Base-by-base conservation (phyloP, 1,284 basidiomycete genomes). In the Austroboletus novae-zelandiae region DNA sequence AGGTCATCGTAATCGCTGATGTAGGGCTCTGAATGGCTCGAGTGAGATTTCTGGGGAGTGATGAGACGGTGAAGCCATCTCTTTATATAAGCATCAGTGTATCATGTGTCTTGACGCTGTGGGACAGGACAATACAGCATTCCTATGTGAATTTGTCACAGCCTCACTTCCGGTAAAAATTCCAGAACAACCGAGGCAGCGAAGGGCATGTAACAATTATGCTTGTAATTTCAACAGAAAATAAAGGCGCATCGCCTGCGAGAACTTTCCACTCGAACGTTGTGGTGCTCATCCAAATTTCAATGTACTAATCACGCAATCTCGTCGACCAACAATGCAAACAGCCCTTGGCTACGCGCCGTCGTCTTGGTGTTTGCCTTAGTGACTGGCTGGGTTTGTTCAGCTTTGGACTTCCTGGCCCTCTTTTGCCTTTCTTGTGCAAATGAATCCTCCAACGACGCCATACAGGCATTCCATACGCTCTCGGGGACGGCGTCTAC, bases 371-470 rank as follows among this genome's bases (percentile, higher is more conserved):
- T 52, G 44, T 36, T 53, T 14, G 18, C 39, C 35, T 52, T 60
- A 11, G 30, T 43, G 23, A 52, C 59, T 15, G 50, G 30, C 15
- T 39, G 53, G 29, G 40, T 43, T 25, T 37, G 52, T 32, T 53
- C 56, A 47, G 9, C 29, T 51, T 45, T 71, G 57, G 50, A 66
- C 53, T 70, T 74, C 61, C 73, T 81, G 35, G 58, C 60, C 53
- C 72, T 77, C 57, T 75, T 78, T 54, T 66, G 67, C 40, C 64
- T 61, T 47, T 77, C 77, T 44, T 72, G 72, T 3, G 69, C 70
- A 57, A 83, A 82, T 8, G 70, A 70, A 40, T 75, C 70, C n/a
- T 74, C 75, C 14, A 89, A 55, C 0, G 75, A 81, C 17, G 71
- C 71, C 14, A 69, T 57, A 31, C 74, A 75, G 1, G 80, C 80